phyloP scores from a whole-genome alignment of 148 eudicot genomes.

The Rhododendron kiyosumense region DNA sequence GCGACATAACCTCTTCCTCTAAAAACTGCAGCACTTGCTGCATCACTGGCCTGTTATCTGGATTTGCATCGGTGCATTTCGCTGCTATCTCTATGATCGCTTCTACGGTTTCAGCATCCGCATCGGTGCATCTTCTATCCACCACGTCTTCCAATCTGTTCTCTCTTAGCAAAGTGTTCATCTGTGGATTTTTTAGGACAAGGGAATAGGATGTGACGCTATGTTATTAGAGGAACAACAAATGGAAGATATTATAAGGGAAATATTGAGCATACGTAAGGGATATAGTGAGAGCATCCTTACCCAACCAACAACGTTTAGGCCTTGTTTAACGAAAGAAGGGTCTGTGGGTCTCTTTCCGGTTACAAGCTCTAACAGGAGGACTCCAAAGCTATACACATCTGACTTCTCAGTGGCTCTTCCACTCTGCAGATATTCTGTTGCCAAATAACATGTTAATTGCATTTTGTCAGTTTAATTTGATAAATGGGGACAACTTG shows the following conservation, averaged over 20 bases:
- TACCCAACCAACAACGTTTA: constrained; percentile 98
- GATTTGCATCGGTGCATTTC: constrained; percentile 68
- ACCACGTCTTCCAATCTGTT: constrained; percentile 57
- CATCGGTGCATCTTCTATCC: constrained; percentile 62
- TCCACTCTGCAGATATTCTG: constrained; percentile 96
- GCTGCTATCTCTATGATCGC: constrained; percentile 65
- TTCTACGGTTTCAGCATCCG: constrained; percentile 70
- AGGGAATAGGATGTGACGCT: neutral
- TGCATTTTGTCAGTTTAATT: neutral
- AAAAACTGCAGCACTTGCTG: constrained; percentile 69
- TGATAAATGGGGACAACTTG: neutral
- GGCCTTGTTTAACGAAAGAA: constrained; percentile 63
- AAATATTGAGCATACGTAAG: neutral
- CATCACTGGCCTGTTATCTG: constrained; percentile 80
- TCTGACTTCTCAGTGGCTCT: constrained; percentile 92
- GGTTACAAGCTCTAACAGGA: constrained; percentile 78
- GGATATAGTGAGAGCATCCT: constrained; percentile 3
- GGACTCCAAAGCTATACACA: constrained; percentile 92
- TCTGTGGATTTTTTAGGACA: constrained; percentile 29
- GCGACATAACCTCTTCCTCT: constrained; percentile 92
- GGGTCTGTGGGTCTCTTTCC: constrained; percentile 97
- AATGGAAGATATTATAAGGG: neutral
- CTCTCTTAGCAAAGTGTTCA: constrained; percentile 57
- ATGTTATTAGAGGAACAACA: neutral
- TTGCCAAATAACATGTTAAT: neutral